These are phyloP conservation scores for Phytopythium vexans DNA, from an alignment of 352 stramenopile species.

Conservation along the genomic window DNA sequence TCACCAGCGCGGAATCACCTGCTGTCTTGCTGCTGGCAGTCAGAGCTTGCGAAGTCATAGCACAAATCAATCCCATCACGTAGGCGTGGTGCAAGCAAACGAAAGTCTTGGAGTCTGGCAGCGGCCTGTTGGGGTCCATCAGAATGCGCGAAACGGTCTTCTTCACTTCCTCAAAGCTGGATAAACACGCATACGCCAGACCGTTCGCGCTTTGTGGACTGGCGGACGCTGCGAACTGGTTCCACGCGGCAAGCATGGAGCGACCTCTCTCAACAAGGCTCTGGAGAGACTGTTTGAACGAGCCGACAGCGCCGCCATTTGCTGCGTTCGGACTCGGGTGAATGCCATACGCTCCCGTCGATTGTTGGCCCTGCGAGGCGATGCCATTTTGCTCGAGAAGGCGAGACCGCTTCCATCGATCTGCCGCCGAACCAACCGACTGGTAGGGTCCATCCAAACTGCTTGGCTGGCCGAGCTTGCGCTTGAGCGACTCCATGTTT, in stretches of 20 bases:
- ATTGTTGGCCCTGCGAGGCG: too few relatives aligned
- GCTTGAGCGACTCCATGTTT: constrained; percentile 34
- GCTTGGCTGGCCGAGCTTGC: constrained; percentile 25
- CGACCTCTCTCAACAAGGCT: constrained; percentile 60
- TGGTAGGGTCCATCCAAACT: not conserved
- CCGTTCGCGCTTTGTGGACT: constrained; percentile 52
- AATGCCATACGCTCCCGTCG: too few relatives aligned
- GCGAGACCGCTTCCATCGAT: constrained; percentile 31
- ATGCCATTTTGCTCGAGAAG: too few relatives aligned
- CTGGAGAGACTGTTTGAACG: constrained; percentile 57
- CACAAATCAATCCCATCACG: constrained; percentile 74
- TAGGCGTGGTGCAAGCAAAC: constrained; percentile 80
- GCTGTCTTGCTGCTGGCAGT: constrained; percentile 54
- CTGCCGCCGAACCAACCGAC: constrained; percentile 19
- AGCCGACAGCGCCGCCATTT: constrained; percentile 1
- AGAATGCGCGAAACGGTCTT: constrained; percentile 67
- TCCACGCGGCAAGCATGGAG: constrained; percentile 74
- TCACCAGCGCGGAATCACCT: constrained; percentile 61
- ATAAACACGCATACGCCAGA: constrained; percentile 60
- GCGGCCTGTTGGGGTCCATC: constrained; percentile 32
- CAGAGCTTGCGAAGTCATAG: constrained; percentile 73
- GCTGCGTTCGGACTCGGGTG: not conserved
- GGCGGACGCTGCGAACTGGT: constrained; percentile 53
- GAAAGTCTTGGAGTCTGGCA: constrained; percentile 59
- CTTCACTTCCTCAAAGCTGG: constrained; percentile 80